Conservation (phyloP, 495 filamentous ascomycete species). For the Neurospora intermedia region DNA sequence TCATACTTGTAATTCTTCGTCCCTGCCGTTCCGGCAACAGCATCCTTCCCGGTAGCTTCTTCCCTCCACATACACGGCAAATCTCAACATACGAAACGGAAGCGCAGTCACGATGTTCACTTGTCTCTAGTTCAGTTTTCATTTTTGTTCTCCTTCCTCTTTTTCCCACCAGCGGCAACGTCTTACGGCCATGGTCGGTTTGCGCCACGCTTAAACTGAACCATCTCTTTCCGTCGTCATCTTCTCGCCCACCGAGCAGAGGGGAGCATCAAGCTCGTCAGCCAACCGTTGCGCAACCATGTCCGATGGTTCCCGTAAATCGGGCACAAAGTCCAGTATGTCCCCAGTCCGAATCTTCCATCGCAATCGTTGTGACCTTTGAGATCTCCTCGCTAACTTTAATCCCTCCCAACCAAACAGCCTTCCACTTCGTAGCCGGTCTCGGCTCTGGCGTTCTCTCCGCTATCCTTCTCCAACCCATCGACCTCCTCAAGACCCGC, state of each 20-base stretch:
- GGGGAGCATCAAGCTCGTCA: not conserved
- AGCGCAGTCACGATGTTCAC: not conserved
- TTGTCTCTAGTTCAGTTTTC: not conserved
- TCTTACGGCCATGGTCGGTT: not conserved
- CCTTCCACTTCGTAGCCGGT: constrained; percentile 83
- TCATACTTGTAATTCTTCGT: not conserved
- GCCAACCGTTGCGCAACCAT: constrained; percentile 12
- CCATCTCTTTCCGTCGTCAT: not conserved
- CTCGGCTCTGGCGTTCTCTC: constrained; percentile 77
- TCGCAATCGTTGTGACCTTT: not conserved
- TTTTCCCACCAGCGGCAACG: not conserved
- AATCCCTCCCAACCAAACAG: constrained; percentile 11
- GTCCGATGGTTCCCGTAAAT: constrained; percentile 26
- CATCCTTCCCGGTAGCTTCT: not conserved
- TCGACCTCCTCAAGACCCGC: constrained; percentile 93
- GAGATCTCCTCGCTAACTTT: not conserved
- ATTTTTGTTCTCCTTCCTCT: not conserved
- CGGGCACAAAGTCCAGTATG: constrained; percentile 25
- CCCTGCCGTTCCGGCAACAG: not conserved
- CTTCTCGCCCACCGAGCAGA: not conserved
- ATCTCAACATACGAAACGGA: not conserved
- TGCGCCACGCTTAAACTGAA: not conserved
- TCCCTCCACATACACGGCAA: not conserved
- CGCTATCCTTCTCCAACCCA: constrained; percentile 85
- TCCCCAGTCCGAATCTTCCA: not conserved